phyloP scores from a whole-genome alignment of 768 basidiomycete genomes.

The Russula foetens region DNA sequence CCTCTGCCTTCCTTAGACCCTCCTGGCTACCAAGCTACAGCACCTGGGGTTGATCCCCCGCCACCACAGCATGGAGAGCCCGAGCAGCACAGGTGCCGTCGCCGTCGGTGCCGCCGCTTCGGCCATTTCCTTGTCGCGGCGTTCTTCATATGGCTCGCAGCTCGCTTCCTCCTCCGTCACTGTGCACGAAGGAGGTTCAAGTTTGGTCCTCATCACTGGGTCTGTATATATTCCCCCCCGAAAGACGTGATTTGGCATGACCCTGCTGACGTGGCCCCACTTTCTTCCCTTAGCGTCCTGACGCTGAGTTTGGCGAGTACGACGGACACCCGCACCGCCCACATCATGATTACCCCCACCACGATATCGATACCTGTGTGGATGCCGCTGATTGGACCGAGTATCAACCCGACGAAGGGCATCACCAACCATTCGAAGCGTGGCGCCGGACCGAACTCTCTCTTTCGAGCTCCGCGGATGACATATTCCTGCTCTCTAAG shows the following conservation, averaged over 20 bases:
- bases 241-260: no score
- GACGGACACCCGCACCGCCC: background rate
- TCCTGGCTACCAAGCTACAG: background rate
- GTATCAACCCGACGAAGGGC: background rate
- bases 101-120: slow-evolving; percentile 1
- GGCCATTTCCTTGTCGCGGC: background rate
- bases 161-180: background rate
- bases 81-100: background rate
- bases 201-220: background rate
- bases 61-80: background rate
- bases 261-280: background rate
- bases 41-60: background rate
- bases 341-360: background rate
- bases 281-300: background rate
- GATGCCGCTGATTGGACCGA: slow-evolving; percentile 1
- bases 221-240: background rate
- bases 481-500: slow-evolving; percentile 7
- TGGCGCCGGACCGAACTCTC: slow-evolving; percentile 5
- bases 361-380: slow-evolving; percentile 1
- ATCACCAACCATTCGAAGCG: background rate
- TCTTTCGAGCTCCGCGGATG: background rate
- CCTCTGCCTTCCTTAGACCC: background rate
- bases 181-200: background rate
- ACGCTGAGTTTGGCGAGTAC: background rate
- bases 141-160: background rate